A percentile compares a stretch with the other conserved stretches of the same genome.
These are phyloP conservation scores for Brasenia schreberi DNA, from an alignment of 164 flowering plant species.

Conservation along the genomic window DNA sequence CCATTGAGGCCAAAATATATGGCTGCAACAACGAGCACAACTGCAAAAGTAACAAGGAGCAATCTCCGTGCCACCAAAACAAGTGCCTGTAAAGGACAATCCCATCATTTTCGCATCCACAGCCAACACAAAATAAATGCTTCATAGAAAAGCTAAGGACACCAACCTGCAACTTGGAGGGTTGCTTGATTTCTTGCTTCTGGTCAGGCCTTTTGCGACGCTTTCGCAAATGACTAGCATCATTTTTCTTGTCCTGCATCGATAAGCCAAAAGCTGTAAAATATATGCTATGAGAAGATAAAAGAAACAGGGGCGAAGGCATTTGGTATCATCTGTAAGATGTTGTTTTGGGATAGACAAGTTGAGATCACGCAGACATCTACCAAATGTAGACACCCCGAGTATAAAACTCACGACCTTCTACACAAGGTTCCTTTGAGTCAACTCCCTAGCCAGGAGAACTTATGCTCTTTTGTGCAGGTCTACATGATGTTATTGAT, in stretches of 20 bases:
- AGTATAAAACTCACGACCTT: too few relatives aligned
- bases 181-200: constrained; percentile 27
- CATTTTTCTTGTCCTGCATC: constrained; percentile 9
- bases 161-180: constrained; percentile 55
- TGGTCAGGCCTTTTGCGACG: constrained; percentile 50
- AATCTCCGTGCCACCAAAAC: constrained; percentile 16
- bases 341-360: too few relatives aligned
- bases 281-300: too few relatives aligned
- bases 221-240: constrained; percentile 24
- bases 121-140: not conserved
- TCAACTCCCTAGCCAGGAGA: too few relatives aligned
- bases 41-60: constrained; percentile 19
- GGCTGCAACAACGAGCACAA: constrained; percentile 21
- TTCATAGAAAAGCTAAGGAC: not conserved
- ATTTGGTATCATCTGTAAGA: too few relatives aligned
- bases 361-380: too few relatives aligned
- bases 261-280: not conserved
- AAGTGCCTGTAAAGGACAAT: constrained; percentile 37
- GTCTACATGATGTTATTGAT: too few relatives aligned
- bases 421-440: too few relatives aligned
- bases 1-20: constrained; percentile 61
- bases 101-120: not conserved
- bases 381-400: too few relatives aligned
- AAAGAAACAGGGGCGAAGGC: too few relatives aligned
- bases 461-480: too few relatives aligned